phyloP scores from a whole-genome alignment of 2,329 filamentous ascomycete genomes.

The Periconia macrospinosa region DNA sequence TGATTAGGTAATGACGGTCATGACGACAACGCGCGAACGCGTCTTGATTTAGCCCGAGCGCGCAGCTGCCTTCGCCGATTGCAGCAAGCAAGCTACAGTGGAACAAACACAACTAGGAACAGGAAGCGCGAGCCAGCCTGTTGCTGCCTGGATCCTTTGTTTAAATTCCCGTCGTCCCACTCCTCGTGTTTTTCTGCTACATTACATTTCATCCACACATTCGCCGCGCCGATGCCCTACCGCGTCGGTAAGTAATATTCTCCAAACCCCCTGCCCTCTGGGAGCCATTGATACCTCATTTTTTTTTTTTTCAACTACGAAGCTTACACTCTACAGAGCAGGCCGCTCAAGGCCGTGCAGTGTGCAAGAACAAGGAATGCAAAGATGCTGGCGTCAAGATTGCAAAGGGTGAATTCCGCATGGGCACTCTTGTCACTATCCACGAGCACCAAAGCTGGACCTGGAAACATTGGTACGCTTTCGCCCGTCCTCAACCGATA shows the following conservation, averaged over 20 bases:
- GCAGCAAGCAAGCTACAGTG: background rate
- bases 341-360: slow-evolving; percentile 70
- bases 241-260: slow-evolving; percentile 14
- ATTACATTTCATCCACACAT: background rate
- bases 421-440: slow-evolving; percentile 72
- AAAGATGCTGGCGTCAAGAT: slow-evolving; percentile 73
- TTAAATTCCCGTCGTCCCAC: background rate
- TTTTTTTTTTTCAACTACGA: background rate
- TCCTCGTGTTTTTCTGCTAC: background rate
- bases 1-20: background rate
- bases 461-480: slow-evolving; percentile 83
- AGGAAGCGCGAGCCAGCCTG: background rate
- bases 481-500: background rate
- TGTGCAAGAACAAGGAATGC: slow-evolving; percentile 72
- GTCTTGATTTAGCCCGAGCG: background rate
- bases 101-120: background rate
- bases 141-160: background rate
- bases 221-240: slow-evolving; percentile 14
- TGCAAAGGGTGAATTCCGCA: slow-evolving; percentile 68
- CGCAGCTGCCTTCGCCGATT: too few relatives aligned
- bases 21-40: background rate
- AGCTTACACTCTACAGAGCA: slow-evolving; percentile 61
- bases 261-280: background rate
- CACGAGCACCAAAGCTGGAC: slow-evolving; percentile 64
- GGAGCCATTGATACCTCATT: background rate